Percentiles rank a stretch among this genome's conserved stretches.
These are phyloP conservation scores for Schizothecium vesticola DNA, from an alignment of 495 filamentous ascomycete genomes.

Conservation along the genomic window DNA sequence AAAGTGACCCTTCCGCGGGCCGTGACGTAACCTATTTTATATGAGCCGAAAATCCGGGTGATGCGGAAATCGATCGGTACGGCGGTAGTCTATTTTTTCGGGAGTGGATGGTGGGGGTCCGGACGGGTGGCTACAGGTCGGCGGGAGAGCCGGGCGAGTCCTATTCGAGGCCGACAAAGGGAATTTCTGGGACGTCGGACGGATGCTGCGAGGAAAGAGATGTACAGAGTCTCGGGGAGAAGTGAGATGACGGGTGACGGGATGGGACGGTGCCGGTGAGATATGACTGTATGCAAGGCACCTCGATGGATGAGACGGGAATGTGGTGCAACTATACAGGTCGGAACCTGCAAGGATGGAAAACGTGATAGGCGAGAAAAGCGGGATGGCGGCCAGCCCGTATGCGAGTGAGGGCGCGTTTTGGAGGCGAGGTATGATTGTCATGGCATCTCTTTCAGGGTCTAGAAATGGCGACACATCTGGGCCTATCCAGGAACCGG, in stretches of 20 bases:
- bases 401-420: background rate
- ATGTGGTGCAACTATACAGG: background rate
- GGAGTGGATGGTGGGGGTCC: background rate
- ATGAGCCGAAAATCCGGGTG: background rate
- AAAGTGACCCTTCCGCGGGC: background rate
- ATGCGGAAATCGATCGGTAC: background rate
- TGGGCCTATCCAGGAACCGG: background rate
- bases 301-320: background rate
- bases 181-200: background rate
- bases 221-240: background rate
- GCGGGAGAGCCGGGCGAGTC: background rate
- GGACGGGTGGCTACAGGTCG: background rate
- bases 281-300: background rate
- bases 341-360: background rate
- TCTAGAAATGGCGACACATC: background rate
- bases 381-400: background rate
- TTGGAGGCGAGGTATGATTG: background rate
- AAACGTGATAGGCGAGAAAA: background rate
- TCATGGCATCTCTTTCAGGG: background rate
- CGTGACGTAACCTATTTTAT: background rate
- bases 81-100: background rate
- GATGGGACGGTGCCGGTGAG: background rate
- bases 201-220: background rate
- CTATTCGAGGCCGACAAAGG: background rate
- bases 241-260: background rate